A percentile compares a stretch with the other conserved stretches of the same genome.
These are phyloP conservation scores for Lepidium didymum DNA, from an alignment of 345 rosid genomes.

Conservation along the genomic window DNA sequence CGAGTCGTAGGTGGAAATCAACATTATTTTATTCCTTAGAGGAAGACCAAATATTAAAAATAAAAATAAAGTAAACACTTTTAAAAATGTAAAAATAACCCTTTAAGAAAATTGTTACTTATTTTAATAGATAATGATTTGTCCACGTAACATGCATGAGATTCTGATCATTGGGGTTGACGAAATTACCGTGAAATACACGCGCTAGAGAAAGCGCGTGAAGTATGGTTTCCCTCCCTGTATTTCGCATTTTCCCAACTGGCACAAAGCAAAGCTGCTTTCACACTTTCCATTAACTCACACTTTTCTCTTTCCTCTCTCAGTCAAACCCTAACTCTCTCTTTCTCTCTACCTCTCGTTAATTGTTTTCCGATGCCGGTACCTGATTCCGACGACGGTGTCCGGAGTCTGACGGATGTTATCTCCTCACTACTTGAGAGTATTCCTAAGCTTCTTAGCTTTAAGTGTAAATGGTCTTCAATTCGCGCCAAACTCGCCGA, in stretches of 20 bases:
- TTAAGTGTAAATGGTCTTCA: constrained; percentile 73
- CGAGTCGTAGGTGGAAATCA: neutral
- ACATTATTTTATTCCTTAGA: neutral
- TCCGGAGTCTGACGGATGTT: constrained; percentile 22
- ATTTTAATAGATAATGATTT: neutral
- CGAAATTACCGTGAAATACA: neutral
- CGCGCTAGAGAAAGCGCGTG: constrained; percentile 15
- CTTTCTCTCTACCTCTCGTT: too few relatives aligned
- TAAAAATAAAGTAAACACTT: neutral
- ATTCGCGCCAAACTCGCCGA: constrained; percentile 53
- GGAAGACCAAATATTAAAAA: neutral
- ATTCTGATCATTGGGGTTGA: constrained; percentile 24
- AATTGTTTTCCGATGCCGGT: constrained; percentile 43
- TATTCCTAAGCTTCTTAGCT: constrained; percentile 39
- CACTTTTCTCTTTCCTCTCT: neutral
- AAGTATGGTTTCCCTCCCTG: constrained; percentile 11
- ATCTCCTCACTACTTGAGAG: constrained; percentile 38
- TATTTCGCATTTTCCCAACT: constrained; percentile 26
- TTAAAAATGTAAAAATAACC: neutral
- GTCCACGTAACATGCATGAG: constrained; percentile 33
- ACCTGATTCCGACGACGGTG: constrained; percentile 35
- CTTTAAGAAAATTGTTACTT: too few relatives aligned
- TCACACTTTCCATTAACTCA: constrained; percentile 8
- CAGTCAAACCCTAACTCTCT: constrained; percentile 21
- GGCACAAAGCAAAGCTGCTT: constrained; percentile 7